Evolutionary conservation across 257 asterid genomes (phyloP), one percentile per base, ranked within the genome.

Genomic region (Ajuga chamaepitys): DNA sequence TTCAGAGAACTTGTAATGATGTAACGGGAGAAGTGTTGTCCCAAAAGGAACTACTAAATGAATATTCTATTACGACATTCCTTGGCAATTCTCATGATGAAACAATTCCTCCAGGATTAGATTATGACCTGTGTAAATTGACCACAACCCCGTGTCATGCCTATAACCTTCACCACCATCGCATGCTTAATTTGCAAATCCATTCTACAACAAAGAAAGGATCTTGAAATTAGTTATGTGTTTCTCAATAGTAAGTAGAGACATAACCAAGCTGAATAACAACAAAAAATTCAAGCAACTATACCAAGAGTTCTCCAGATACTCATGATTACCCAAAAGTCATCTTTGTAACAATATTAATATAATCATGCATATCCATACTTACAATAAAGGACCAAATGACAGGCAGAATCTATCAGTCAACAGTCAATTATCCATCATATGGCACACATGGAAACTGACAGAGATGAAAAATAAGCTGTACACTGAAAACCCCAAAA

Each of bases 61-160:
- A 46, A 37, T 62, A 71, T 52, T 28, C 47, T 55, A 73, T 53
- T 64, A 52, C 61, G 58, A 38, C 63, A 70, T 26, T 68, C 67
- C 61, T 46, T 54, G n/a, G 60, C 68, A 50, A 72, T 62, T 45
- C 67, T 52, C 70, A 50, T 32, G 24, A 77, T 26, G 70, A 63
- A 46, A 46, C 20, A 22, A 21, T 37, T 22, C 16, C 8, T 46
- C 16, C n/a, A 68, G 42, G n/a, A 41, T 44, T 64, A 62, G 65
- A 57, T 73, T 13, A 76, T 61, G 38, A 81, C 86, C 86, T 70
- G 83, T 10, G 75, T 55, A 7, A 78, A 72, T 47, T 70, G 81
- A 25, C 80, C 66, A 20, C 79, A 68, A 34, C 76, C 68, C 67
- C 79, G 70, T 10, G 83, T 34, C 80, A 73, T 69, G 50, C 83